Conservation (phyloP, 371 early-diverging fungal species). For the Mucor lusitanicus region DNA sequence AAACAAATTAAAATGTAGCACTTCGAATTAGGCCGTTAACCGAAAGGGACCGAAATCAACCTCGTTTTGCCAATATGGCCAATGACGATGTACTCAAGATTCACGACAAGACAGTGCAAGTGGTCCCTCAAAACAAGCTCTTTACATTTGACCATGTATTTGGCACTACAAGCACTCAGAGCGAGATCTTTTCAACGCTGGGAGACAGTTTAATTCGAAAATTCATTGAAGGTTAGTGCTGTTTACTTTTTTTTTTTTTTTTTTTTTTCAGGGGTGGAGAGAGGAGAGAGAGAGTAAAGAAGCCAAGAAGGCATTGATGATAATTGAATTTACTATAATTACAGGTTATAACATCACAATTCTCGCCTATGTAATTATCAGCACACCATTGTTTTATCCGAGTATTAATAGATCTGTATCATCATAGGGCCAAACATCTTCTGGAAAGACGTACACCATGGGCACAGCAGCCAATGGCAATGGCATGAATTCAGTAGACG, state of each 20-base stretch:
- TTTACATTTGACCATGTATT: conserved; percentile 41
- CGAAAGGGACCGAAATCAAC: conserved; percentile 32
- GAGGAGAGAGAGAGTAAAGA: too few relatives aligned
- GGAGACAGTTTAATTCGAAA: conserved; percentile 30
- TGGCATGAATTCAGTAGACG: conserved; percentile 46
- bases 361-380: conserved; percentile 83
- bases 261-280: background rate
- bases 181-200: conserved; percentile 27
- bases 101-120: conserved; percentile 29
- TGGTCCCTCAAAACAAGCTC: conserved; percentile 33
- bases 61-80: conserved; percentile 35
- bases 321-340: background rate
- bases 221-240: conserved; percentile 22
- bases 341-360: conserved; percentile 88
- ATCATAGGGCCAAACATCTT: conserved; percentile 75
- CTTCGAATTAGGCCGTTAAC: conserved; percentile 36
- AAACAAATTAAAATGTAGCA: conserved; percentile 11
- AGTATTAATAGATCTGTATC: background rate
- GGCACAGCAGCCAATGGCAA: conserved; percentile 77
- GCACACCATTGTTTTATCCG: background rate
- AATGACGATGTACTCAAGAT: conserved; percentile 32
- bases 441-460: conserved; percentile 99
- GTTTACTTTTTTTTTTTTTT: too few relatives aligned
- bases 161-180: conserved; percentile 31
- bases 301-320: too few relatives aligned